Base-by-base conservation (phyloP, 179 eudicot species). In the Camellia oleifera region DNA sequence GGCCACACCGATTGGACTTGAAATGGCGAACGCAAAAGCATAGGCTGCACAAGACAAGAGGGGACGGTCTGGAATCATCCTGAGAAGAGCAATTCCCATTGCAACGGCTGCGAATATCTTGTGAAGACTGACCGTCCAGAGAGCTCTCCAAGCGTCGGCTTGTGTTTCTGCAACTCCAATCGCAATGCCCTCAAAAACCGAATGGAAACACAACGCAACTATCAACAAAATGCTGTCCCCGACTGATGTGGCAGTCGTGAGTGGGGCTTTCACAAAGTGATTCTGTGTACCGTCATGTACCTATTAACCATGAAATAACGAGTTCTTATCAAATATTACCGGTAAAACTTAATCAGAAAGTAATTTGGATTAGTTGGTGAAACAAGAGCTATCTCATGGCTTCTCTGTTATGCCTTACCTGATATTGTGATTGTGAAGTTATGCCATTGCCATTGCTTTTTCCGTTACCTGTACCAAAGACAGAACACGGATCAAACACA, bases 81-180 rank as follows among this genome's bases (percentile, higher is more conserved):
- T 78, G 12, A 94, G 92, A 45, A 94, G 90, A 40, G 97, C 95
- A 23, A 94, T 92, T 4, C 95, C 90, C 98, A 94, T 93, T 10
- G 98, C 97, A 3, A 94, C 84, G 60, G 98, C 98, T 0, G 98
- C 98, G 14, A 94, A 92, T 53, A 94, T 87, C 81, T 94, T 94
- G 93, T 94, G 98, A 0, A 94, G 88, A 9, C 87, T 88, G 50
- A 94, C 88, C 4, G 97, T 93, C 98, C 98, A 94, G 0, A 94
- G 91, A 26, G 95, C 92, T 78, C 85, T 87, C 98, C 98, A 94
- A 1, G 98, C 97, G 10, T 91, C 93, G 3, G 78, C 73, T 71
- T 81, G 57, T 40, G 97, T 87, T 54, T 91, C 84, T 0, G 98
- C 92, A 3, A 94, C 91, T 8, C 98, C 98, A 10, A 94, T 94